Conservation (phyloP, 2,329 filamentous ascomycete species). For the Colletotrichum chrysophilum region DNA sequence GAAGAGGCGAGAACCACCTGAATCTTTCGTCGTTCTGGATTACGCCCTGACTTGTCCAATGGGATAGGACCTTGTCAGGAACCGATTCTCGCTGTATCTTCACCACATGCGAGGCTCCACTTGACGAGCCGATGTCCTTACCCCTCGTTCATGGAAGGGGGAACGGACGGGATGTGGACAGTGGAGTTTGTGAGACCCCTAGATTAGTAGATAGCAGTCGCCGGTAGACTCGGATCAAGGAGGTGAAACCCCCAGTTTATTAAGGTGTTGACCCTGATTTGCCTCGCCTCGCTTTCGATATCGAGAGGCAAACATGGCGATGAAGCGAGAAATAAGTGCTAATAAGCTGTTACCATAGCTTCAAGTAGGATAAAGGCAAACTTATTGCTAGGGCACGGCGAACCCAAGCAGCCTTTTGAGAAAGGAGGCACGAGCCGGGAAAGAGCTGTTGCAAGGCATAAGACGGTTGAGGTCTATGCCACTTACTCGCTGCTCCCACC, state of each 20-base stretch:
- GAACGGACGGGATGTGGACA: not conserved
- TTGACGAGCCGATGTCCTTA: not conserved
- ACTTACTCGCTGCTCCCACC: not conserved
- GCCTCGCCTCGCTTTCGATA: not conserved
- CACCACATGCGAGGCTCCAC: not conserved
- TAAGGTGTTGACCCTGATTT: not conserved
- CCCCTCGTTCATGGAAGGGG: not conserved
- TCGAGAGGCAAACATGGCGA: not conserved
- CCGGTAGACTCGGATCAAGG: not conserved
- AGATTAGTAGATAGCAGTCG: not conserved
- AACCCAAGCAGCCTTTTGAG: not conserved
- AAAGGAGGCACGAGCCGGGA: not conserved
- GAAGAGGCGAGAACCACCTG: not conserved
- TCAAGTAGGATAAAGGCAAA: not conserved
- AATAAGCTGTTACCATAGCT: conserved; percentile 19
- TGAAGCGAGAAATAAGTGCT: not conserved
- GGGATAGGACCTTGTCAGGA: not conserved
- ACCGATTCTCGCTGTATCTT: not conserved
- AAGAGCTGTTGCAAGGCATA: not conserved
- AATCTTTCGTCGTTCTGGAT: not conserved
- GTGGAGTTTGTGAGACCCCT: not conserved
- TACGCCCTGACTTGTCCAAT: not conserved
- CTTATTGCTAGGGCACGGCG: not conserved
- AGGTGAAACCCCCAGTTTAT: not conserved
- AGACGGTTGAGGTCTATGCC: not conserved